Conservation (phyloP, 192 early-diverging fungal species). For the Linnemannia zychae region DNA sequence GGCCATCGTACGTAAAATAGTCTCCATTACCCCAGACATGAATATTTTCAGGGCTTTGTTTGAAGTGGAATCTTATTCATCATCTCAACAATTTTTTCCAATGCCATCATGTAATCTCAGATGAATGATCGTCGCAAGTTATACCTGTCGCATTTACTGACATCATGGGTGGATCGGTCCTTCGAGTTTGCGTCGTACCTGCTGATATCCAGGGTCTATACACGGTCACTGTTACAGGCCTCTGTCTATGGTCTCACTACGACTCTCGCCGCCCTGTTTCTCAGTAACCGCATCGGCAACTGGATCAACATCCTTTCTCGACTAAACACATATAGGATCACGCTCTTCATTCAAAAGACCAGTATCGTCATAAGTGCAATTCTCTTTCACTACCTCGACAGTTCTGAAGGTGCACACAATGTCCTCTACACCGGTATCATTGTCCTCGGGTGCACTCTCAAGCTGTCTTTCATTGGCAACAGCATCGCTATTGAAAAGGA, state of each 20-base stretch:
- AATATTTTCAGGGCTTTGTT: no score
- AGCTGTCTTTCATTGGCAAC: conserved; percentile 30
- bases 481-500: conserved; percentile 45
- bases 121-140: no score
- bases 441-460: conserved; percentile 37
- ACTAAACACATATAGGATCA: conserved; percentile 21
- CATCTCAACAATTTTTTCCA: no score
- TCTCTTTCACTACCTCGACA: conserved; percentile 17
- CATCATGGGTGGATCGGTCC: conserved; percentile 37
- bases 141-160: no score
- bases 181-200: conserved; percentile 53
- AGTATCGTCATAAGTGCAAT: conserved; percentile 36
- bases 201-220: conserved; percentile 40
- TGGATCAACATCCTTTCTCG: conserved; percentile 50
- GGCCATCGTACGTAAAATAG: no score
- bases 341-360: conserved; percentile 29
- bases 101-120: not conserved
- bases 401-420: not conserved
- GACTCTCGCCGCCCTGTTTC: conserved; percentile 21
- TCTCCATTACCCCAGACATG: no score
- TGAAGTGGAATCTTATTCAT: no score
- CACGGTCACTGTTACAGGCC: conserved; percentile 16
- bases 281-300: conserved; percentile 49
- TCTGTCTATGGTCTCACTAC: conserved; percentile 49
- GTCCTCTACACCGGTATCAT: conserved; percentile 28